A percentile compares a stretch with the other conserved stretches of the same genome.
These are phyloP conservation scores for Phialocephala subalpina DNA, from an alignment of 2,329 filamentous ascomycete species.

Conservation along the genomic window DNA sequence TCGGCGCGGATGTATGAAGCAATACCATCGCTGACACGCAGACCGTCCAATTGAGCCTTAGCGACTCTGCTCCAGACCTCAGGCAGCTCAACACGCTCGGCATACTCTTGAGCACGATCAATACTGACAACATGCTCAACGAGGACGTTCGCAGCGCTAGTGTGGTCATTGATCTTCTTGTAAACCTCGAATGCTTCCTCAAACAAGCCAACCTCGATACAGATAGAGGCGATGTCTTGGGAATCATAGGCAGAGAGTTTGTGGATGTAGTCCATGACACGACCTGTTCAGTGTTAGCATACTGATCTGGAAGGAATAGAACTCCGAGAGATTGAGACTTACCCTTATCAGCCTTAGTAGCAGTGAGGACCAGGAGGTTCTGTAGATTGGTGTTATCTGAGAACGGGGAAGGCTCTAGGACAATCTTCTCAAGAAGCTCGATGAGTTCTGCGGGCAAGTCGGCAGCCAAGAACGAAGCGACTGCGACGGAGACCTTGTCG, in stretches of 20 bases:
- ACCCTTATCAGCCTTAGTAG: constrained; percentile 94
- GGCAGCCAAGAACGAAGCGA: constrained; percentile 89
- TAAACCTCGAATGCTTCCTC: constrained; percentile 99
- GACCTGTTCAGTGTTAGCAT: no score
- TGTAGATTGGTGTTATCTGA: constrained; percentile 91
- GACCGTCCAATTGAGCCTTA: constrained; percentile 95
- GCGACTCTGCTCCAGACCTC: constrained; percentile 99
- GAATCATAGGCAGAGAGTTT: constrained; percentile 88
- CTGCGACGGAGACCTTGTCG: constrained; percentile 92
- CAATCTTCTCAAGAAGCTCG: constrained; percentile 98
- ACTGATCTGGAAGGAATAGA: no score
- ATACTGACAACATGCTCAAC: constrained; percentile 98
- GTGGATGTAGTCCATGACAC: constrained; percentile 96
- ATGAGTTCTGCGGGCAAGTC: constrained; percentile 95
- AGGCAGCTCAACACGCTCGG: constrained; percentile 90
- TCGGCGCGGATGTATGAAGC: constrained; percentile 97
- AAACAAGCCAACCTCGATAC: constrained; percentile 91
- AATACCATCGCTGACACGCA: constrained; percentile 90
- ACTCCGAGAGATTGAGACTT: no score
- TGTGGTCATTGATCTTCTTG: constrained; percentile 95
- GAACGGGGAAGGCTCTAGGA: constrained; percentile 90
- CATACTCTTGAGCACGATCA: constrained; percentile 94
- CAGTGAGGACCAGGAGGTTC: constrained; percentile 95
- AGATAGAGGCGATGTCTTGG: constrained; percentile 91
- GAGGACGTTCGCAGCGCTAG: constrained; percentile 86